Conservation (phyloP, 768 basidiomycete genomes). For the Pleurotus cornucopiae region DNA sequence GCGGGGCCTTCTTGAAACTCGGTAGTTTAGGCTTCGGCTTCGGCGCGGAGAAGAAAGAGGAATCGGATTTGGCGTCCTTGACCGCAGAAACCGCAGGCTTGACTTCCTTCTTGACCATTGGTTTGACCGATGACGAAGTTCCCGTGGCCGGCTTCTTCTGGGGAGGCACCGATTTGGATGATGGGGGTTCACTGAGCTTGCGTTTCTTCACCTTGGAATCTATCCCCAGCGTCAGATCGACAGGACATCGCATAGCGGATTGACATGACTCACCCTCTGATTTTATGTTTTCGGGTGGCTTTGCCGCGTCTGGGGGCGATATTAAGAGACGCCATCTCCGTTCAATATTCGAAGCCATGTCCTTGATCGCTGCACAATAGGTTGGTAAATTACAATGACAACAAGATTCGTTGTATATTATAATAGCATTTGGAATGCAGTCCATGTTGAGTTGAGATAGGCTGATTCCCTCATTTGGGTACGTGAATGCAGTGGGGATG, state of each 20-base stretch:
- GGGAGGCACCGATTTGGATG: conserved; percentile 48
- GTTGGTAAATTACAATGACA: conserved; percentile 34
- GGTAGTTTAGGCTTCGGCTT: conserved; percentile 83
- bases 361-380: conserved; percentile 73
- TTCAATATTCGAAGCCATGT: conserved; percentile 88
- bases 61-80: conserved; percentile 82
- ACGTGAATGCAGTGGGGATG: conserved; percentile 13
- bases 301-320: conserved; percentile 32
- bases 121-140: conserved; percentile 31
- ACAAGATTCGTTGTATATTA: conserved; percentile 62
- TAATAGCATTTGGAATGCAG: conserved; percentile 13
- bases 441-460: conserved; percentile 14
- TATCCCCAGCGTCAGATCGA: conserved; percentile 22
- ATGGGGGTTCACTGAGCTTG: conserved; percentile 52
- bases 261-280: conserved; percentile 74
- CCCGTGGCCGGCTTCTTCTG: conserved; percentile 64
- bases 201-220: conserved; percentile 71
- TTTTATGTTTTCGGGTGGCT: conserved; percentile 39
- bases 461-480: too few relatives aligned
- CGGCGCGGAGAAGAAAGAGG: conserved; percentile 84
- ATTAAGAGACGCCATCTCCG: conserved; percentile 75
- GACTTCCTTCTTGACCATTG: conserved; percentile 58
- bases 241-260: conserved; percentile 25
- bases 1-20: conserved; percentile 78
- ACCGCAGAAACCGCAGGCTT: conserved; percentile 29